phyloP scores from a whole-genome alignment of 352 stramenopile species.

The Phytophthora podocarpi region DNA sequence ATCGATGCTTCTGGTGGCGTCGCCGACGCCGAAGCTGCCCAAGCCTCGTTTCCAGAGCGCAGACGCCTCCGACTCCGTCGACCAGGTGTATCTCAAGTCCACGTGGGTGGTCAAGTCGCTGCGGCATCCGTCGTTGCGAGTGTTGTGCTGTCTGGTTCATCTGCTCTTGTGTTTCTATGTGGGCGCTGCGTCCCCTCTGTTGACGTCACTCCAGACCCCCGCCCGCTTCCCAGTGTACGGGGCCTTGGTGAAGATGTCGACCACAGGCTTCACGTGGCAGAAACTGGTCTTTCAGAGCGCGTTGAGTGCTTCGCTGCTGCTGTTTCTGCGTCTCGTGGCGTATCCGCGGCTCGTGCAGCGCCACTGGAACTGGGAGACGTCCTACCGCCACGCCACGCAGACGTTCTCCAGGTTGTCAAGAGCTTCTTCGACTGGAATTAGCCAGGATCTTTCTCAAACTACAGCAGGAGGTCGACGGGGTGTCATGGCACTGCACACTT shows the following conservation, averaged over 20 bases:
- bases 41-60: slow-evolving; percentile 14
- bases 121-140: slow-evolving; percentile 42
- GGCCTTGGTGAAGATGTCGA: slow-evolving; percentile 25
- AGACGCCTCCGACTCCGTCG: neutral
- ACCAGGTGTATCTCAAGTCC: slow-evolving; percentile 40
- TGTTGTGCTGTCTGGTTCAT: slow-evolving; percentile 43
- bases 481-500: slow-evolving; percentile 29
- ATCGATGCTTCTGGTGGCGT: slow-evolving; percentile 4
- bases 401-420: slow-evolving; percentile 37
- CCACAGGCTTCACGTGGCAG: slow-evolving; percentile 24
- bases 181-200: slow-evolving; percentile 48
- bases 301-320: slow-evolving; percentile 19
- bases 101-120: slow-evolving; percentile 48
- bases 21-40: neutral
- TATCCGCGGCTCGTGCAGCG: slow-evolving; percentile 44
- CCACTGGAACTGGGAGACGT: slow-evolving; percentile 54
- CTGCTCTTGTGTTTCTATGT: slow-evolving; percentile 43
- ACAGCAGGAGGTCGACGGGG: neutral
- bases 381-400: slow-evolving; percentile 34
- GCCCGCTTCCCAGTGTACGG: slow-evolving; percentile 49
- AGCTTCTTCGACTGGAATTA: neutral
- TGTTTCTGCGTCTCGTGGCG: slow-evolving; percentile 46
- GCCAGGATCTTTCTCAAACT: neutral
- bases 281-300: slow-evolving; percentile 44
- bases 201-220: slow-evolving; percentile 34